phyloP scores from a whole-genome alignment of 805 yeast genomes.

The Debaryomyces castellii region DNA sequence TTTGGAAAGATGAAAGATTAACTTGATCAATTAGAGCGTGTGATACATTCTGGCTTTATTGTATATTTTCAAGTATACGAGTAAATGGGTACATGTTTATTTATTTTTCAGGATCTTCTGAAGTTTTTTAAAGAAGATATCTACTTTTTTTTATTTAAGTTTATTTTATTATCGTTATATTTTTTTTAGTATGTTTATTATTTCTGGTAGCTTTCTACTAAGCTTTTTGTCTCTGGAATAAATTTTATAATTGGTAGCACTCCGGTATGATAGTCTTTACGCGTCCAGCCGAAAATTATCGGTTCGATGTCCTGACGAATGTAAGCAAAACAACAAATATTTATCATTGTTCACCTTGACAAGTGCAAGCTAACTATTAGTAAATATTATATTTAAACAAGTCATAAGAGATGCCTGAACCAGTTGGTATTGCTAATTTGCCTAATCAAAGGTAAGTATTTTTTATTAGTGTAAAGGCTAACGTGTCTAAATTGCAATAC shows the following conservation, averaged over 20 bases:
- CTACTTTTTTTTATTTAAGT: constrained; percentile 4
- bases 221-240: background rate
- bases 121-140: constrained; percentile 1
- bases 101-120: constrained; percentile 1
- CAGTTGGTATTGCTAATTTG: constrained; percentile 68
- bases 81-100: background rate
- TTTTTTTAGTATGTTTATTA: constrained; percentile 2
- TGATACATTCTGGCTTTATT: background rate
- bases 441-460: constrained; percentile 67
- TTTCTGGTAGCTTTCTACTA: constrained; percentile 3
- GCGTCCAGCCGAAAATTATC: constrained; percentile 1
- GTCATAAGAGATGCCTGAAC: constrained; percentile 42
- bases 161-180: constrained; percentile 1
- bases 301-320: constrained; percentile 1
- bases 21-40: background rate
- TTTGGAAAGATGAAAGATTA: background rate
- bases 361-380: background rate
- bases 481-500: constrained; percentile 6
- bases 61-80: background rate
- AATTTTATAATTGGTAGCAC: background rate
- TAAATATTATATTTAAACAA: constrained; percentile 9
- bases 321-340: constrained; percentile 7
- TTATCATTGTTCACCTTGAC: constrained; percentile 7
- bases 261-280: background rate
- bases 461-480: background rate